phyloP scores from a whole-genome alignment of 2,329 filamentous ascomycete genomes.

The Eutypa lata region DNA sequence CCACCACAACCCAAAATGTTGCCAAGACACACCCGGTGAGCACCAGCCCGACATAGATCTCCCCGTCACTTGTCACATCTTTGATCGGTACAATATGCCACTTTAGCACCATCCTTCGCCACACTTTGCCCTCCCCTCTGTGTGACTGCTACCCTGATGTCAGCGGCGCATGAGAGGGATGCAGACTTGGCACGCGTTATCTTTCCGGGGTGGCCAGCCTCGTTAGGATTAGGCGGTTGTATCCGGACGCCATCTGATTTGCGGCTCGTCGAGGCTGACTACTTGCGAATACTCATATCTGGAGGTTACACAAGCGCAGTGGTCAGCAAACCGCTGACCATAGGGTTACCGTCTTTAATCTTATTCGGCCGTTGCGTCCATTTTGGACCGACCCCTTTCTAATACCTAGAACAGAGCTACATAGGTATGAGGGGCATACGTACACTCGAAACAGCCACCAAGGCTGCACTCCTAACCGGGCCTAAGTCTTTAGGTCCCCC shows the following conservation, averaged over 20 bases:
- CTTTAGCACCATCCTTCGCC: not conserved
- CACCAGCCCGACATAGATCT: not conserved
- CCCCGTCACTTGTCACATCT: not conserved
- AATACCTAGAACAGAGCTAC: not conserved
- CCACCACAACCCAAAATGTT: not conserved
- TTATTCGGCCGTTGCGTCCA: not conserved
- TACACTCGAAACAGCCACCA: not conserved
- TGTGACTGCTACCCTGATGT: not conserved
- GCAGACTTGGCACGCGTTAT: not conserved
- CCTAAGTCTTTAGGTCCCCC: too few species aligned
- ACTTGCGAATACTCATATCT: not conserved
- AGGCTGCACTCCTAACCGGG: not conserved
- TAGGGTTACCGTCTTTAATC: not conserved
- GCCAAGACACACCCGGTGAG: not conserved
- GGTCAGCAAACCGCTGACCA: not conserved
- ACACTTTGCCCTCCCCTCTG: not conserved
- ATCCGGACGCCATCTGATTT: not conserved
- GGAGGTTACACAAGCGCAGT: not conserved
- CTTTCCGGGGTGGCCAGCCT: not conserved
- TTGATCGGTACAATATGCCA: not conserved
- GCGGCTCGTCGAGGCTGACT: not conserved
- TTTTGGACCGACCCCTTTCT: not conserved
- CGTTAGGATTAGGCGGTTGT: not conserved
- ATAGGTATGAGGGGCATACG: not conserved
- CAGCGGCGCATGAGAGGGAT: not conserved